Evolutionary conservation across 2,329 filamentous ascomycete genomes (phyloP).

Genomic region (Botrytis aclada): DNA sequence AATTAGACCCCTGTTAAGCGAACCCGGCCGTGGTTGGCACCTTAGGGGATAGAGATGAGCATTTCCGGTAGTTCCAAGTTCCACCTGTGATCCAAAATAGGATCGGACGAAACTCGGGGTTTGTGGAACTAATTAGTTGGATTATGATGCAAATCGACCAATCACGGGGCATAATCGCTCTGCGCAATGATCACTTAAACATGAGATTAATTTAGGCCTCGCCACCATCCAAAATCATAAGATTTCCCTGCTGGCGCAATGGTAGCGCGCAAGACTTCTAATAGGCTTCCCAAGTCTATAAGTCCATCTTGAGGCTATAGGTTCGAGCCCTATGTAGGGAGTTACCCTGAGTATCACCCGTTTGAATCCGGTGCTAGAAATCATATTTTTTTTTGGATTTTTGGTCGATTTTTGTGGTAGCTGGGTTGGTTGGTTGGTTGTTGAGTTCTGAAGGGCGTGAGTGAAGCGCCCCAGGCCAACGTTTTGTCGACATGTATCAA

Average conservation of each 20-base stretch:
- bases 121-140: not conserved
- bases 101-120: not conserved
- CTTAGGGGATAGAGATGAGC: too few species aligned
- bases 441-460: not conserved
- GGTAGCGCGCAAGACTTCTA: conserved; percentile 17
- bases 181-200: rapidly evolving
- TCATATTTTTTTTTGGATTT: not conserved
- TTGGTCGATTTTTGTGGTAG: not conserved
- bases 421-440: rapidly evolving
- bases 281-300: too few species aligned
- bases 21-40: too few species aligned
- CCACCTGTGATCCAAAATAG: not conserved
- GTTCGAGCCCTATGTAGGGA: not conserved
- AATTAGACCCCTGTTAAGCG: too few species aligned
- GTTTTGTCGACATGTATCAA: not conserved
- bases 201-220: rapidly evolving
- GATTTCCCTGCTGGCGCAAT: conserved; percentile 17
- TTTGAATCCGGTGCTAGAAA: not conserved
- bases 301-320: not conserved
- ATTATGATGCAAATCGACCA: not conserved
- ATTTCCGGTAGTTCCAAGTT: not conserved
- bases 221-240: not conserved
- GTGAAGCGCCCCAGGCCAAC: rapidly evolving
- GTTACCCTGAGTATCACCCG: not conserved
- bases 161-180: not conserved